Evolutionary conservation across 306 rosid genomes (phyloP), one percentile per base, ranked within the genome.

Genomic region (Fragaria nilgerrensis): DNA sequence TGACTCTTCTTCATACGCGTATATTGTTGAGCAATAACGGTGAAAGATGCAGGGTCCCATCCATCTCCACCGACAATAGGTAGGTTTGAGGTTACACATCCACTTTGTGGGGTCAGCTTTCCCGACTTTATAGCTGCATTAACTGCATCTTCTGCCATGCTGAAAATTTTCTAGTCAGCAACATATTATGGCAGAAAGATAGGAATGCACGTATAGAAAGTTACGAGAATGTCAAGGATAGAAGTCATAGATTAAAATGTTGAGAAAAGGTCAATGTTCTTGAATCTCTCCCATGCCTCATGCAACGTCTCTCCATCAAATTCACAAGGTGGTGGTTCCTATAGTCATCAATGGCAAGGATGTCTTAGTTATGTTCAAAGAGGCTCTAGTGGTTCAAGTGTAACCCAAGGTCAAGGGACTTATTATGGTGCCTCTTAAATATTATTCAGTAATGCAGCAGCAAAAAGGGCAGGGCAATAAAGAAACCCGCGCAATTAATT

Each of bases 71-170:
- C 99, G 48, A 90, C 82, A 80, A 96, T 79, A 29, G 25, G 87
- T 62, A 96, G 77, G 16, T 88, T 87, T 70, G 77, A 68, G 64
- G 99, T 92, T 67, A 92, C 52, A 86, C 98, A 88, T 76, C 82
- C 89, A 65, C 82, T 86, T 71, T 76, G 22, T 2, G 99, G 90
- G 74, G 82, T 86, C 79, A 96, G 90, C 86, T 89, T 91, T 75
- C 98, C 99, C 73, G 99, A 89, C 85, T 92, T 91, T 48, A 96
- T 91, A 39, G 99, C 98, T 64, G 91, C 90, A 80, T 90, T 75
- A 80, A 96, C 99, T 43, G 94, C 99, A 88, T 96, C 99, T 91
- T 92, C 99, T 81, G 99, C 98, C 99, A 96, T 96, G 87, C 99
- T 96, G 99, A 86, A 85, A 87, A 82, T 63, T 53, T 27, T 79